Evolutionary conservation across 495 filamentous ascomycete genomes (phyloP).

Genomic region (Aspergillus funiculosus): DNA sequence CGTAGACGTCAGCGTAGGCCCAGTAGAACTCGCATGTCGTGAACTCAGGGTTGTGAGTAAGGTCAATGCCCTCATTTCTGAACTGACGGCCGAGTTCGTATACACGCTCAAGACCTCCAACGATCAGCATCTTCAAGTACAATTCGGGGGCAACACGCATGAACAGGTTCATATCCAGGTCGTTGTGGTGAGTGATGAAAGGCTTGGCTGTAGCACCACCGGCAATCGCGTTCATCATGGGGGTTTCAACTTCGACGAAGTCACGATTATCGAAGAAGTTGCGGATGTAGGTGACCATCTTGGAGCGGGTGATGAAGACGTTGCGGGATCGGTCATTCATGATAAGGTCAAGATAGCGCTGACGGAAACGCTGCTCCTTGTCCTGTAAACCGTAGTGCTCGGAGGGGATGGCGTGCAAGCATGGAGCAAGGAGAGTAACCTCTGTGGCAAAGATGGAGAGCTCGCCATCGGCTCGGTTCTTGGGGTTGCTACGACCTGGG

Average conservation of each 20-base stretch:
- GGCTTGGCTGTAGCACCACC: constrained; percentile 95
- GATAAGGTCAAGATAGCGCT: constrained; percentile 91
- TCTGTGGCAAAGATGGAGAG: constrained; percentile 89
- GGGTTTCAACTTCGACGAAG: constrained; percentile 94
- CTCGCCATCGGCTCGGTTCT: constrained; percentile 81
- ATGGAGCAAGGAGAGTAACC: constrained; percentile 79
- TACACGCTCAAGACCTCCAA: constrained; percentile 85
- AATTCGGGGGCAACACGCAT: constrained; percentile 93
- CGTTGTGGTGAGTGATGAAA: constrained; percentile 92
- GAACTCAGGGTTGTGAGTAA: constrained; percentile 98
- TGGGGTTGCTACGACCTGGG: constrained; percentile 82
- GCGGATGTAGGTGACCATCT: constrained; percentile 80
- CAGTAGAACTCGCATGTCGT: constrained; percentile 96
- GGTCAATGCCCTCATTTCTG: constrained; percentile 91
- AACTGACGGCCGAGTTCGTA: constrained; percentile 92
- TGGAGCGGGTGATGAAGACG: constrained; percentile 74
- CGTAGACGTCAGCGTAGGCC: constrained; percentile 89
- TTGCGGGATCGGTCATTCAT: constrained; percentile 84
- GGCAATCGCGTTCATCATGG: constrained; percentile 94
- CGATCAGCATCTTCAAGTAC: constrained; percentile 92
- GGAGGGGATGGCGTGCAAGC: constrained; percentile 86
- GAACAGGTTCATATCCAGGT: constrained; percentile 85
- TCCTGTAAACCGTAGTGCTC: constrained; percentile 94
- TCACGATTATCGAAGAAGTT: constrained; percentile 77
- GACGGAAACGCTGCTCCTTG: constrained; percentile 83